Conservation (phyloP, 2,329 filamentous ascomycete genomes). For the Fusarium sp. region DNA sequence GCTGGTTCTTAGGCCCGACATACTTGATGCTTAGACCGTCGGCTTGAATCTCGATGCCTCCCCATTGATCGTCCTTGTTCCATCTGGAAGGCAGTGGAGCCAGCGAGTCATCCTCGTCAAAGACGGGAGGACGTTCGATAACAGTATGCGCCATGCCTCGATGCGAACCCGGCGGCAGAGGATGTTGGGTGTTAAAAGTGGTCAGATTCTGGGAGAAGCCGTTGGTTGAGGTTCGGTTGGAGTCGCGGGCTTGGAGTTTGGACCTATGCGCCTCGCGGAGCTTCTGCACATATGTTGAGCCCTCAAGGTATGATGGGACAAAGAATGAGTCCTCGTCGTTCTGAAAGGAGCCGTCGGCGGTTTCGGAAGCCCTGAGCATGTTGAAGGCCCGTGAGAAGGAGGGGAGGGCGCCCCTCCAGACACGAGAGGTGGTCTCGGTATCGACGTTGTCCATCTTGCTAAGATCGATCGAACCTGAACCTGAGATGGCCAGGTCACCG, state of each 20-base stretch:
- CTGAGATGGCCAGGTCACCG: conserved; percentile 48
- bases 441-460: conserved; percentile 51
- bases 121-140: conserved; percentile 77
- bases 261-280: conserved; percentile 77
- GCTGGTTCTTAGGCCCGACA: conserved; percentile 58
- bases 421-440: conserved; percentile 42
- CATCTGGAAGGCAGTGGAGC: conserved; percentile 83
- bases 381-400: conserved; percentile 67
- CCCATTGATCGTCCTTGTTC: conserved; percentile 82
- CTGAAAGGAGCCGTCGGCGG: conserved; percentile 42
- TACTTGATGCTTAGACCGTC: conserved; percentile 80
- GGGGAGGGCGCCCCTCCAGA: conserved; percentile 52
- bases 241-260: conserved; percentile 66
- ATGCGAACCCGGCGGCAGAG: conserved; percentile 65
- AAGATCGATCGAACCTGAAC: conserved; percentile 20
- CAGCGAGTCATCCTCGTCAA: conserved; percentile 69
- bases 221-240: conserved; percentile 37
- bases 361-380: conserved; percentile 55
- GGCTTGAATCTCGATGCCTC: conserved; percentile 77
- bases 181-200: conserved; percentile 53
- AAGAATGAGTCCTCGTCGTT: conserved; percentile 70
- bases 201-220: conserved; percentile 57
- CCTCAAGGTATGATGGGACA: conserved; percentile 84
- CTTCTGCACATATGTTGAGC: conserved; percentile 81
- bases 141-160: conserved; percentile 86